A percentile compares a stretch with the other conserved stretches of the same genome.
Conservation (phyloP, 495 filamentous ascomycete species). For the Daldinia childiae region DNA sequence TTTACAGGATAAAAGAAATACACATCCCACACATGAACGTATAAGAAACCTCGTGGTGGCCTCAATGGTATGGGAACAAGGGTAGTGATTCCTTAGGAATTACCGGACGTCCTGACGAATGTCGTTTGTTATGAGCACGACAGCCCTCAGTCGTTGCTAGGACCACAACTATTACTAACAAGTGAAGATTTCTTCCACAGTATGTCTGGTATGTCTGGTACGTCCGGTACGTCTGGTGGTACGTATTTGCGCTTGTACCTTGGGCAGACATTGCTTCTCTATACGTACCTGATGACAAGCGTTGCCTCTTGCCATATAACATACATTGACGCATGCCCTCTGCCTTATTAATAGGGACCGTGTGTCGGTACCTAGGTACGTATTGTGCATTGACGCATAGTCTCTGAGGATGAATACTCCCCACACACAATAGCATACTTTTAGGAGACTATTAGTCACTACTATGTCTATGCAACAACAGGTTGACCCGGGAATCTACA, state of each 20-base stretch:
- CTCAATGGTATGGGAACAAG: background rate
- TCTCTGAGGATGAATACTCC: background rate
- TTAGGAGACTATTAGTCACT: background rate
- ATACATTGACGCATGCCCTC: background rate
- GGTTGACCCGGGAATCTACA: background rate
- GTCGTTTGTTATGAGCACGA: background rate
- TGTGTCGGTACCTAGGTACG: background rate
- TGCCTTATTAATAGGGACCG: background rate
- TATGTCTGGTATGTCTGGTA: background rate
- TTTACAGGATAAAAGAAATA: background rate
- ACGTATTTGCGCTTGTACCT: too few relatives aligned
- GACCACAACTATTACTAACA: background rate
- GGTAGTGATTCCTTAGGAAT: background rate
- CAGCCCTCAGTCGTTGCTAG: background rate
- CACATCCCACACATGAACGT: background rate
- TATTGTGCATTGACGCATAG: background rate
- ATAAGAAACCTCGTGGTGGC: background rate
- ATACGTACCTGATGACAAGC: background rate
- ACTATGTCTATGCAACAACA: background rate
- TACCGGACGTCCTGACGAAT: background rate
- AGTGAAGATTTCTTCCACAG: background rate
- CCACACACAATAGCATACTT: background rate
- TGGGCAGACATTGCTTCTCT: background rate
- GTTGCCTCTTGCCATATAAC: background rate
- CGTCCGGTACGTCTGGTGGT: too few relatives aligned